Evolutionary conservation across 139 green algal genomes (phyloP).

Genomic region (Chlorella sorokiniana): DNA sequence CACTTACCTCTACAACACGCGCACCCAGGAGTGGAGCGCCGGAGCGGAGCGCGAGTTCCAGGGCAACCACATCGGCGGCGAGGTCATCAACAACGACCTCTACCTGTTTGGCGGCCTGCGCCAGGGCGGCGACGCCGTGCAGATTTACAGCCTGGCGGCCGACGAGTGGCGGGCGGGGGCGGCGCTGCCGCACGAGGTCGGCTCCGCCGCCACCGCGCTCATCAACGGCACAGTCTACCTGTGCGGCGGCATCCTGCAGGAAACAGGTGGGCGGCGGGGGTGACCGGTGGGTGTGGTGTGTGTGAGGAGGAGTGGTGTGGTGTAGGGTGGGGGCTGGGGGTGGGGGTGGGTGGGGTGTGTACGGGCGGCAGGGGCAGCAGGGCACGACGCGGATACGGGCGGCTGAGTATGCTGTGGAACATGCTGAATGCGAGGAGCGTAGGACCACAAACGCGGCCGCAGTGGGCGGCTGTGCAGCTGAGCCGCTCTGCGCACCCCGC

Average conservation of each 20-base stretch:
- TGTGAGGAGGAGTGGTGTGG: neutral
- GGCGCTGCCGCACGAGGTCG: neutral
- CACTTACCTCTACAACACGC: slow-evolving; percentile 1
- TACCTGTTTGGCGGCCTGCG: slow-evolving; percentile 10
- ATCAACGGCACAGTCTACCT: neutral
- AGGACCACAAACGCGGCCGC: too few species aligned
- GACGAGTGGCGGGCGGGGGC: neutral
- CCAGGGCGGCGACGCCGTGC: neutral
- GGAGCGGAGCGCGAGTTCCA: neutral
- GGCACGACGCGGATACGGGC: too few species aligned
- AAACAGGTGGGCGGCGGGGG: neutral
- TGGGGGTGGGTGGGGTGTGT: too few species aligned
- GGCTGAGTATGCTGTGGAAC: too few species aligned
- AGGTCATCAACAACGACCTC: neutral
- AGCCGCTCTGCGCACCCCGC: too few species aligned
- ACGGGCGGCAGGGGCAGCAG: too few species aligned
- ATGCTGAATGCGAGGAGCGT: too few species aligned
- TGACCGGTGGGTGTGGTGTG: neutral
- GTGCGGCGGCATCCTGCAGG: slow-evolving; percentile 7
- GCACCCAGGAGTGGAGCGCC: neutral
- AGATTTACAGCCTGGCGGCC: neutral
- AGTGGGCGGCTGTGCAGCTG: too few species aligned
- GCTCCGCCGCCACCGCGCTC: neutral
- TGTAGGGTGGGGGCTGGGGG: too few species aligned
- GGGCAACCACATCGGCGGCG: neutral